phyloP scores from a whole-genome alignment of 495 filamentous ascomycete species.

The Glonium stellatum region DNA sequence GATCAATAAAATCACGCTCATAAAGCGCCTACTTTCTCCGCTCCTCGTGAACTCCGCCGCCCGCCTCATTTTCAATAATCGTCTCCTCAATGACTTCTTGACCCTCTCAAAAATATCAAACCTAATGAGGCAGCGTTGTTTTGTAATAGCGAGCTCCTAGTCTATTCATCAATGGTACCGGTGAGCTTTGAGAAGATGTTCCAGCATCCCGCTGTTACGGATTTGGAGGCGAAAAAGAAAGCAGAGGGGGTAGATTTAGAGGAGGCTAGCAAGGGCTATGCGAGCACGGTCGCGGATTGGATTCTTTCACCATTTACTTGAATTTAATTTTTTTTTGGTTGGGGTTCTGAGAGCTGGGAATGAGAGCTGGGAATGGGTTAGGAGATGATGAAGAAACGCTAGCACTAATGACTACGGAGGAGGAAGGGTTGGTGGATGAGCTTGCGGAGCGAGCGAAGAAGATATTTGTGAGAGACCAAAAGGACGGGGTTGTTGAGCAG shows the following conservation, averaged over 20 bases:
- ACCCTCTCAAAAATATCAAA: background rate
- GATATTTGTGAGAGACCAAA: background rate
- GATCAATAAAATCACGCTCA: background rate
- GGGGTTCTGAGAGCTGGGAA: background rate
- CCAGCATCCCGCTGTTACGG: background rate
- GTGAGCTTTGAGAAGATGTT: conserved; percentile 1
- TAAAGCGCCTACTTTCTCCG: conserved; percentile 2
- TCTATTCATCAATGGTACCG: background rate
- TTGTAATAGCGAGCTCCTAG: background rate
- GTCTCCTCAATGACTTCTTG: background rate
- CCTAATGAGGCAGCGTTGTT: background rate
- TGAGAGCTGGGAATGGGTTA: background rate
- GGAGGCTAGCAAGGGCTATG: background rate
- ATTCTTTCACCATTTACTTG: background rate
- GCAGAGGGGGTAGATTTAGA: background rate
- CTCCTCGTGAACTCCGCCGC: background rate
- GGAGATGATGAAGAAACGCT: background rate
- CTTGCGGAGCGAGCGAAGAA: background rate
- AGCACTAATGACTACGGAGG: background rate
- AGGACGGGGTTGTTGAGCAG: background rate
- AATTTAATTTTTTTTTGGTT: background rate
- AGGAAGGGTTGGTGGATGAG: background rate
- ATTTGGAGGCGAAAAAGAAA: background rate
- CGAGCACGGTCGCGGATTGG: background rate
- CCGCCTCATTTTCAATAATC: conserved; percentile 4